phyloP scores from a whole-genome alignment of 2,329 filamentous ascomycete genomes.

The Trichoderma arundinaceum region DNA sequence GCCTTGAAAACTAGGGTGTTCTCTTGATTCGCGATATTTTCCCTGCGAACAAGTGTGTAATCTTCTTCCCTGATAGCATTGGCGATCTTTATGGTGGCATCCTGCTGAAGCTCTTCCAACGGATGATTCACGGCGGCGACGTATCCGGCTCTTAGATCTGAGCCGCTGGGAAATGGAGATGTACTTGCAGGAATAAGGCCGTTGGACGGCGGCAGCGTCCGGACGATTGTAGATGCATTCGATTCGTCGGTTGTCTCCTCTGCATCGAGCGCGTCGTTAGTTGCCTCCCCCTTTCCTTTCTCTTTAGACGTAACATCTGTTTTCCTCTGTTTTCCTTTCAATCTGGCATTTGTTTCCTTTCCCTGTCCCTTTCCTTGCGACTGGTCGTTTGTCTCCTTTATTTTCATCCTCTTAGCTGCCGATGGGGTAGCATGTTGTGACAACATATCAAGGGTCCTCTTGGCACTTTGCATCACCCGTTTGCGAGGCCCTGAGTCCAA shows the following conservation, averaged over 20 bases:
- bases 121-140: neutral
- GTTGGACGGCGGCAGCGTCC: neutral
- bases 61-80: neutral
- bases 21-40: neutral
- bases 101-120: neutral
- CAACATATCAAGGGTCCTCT: neutral
- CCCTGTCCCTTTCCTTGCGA: neutral
- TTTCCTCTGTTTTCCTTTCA: neutral
- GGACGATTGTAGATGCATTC: neutral
- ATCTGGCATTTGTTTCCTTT: neutral
- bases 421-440: neutral
- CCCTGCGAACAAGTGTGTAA: neutral
- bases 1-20: neutral
- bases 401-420: neutral
- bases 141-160: neutral
- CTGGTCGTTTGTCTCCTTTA: neutral
- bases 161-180: neutral
- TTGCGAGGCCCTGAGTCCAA: neutral
- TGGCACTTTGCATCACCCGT: neutral
- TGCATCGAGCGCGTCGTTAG: neutral
- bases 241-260: neutral
- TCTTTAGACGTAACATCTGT: too few relatives aligned
- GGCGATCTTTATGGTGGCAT: neutral
- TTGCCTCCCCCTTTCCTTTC: neutral
- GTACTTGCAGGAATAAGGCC: neutral